Percentiles rank a stretch among this genome's conserved stretches.
Evolutionary conservation across 148 eudicot species (phyloP).

Genomic region (Talinum fruticosum): DNA sequence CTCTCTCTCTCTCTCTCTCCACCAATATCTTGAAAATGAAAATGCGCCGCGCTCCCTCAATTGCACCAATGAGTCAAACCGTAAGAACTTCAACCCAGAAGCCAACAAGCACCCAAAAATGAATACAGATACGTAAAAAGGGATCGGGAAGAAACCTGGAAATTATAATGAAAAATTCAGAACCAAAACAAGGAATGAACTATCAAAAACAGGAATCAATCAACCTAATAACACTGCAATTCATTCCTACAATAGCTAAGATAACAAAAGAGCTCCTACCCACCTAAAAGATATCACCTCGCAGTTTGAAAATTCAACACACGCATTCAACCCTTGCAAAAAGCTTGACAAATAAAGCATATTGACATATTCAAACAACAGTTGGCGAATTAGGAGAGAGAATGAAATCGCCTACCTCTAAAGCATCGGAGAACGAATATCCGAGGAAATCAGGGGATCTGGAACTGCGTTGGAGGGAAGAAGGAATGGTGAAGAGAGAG

Average conservation of each 20-base stretch:
- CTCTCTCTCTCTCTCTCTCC: background rate
- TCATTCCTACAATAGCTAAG: background rate
- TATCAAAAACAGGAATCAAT: background rate
- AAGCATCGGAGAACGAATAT: background rate
- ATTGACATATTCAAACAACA: slow-evolving; percentile 20
- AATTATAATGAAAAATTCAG: background rate
- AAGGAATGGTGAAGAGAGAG: slow-evolving; percentile 1
- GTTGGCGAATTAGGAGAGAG: background rate
- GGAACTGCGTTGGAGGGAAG: background rate
- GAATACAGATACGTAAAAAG: background rate
- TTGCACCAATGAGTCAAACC: slow-evolving; percentile 7
- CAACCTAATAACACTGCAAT: background rate
- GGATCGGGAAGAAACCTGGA: background rate
- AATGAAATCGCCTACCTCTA: slow-evolving; percentile 15
- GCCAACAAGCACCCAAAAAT: background rate
- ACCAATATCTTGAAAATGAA: background rate
- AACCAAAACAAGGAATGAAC: background rate
- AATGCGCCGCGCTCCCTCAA: background rate
- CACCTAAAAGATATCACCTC: background rate
- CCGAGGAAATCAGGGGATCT: slow-evolving; percentile 14
- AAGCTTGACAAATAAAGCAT: background rate
- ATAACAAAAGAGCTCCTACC: background rate
- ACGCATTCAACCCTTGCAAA: background rate
- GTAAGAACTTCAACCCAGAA: background rate
- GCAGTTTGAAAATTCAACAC: background rate